These are phyloP conservation scores for Selaginella tamariscina DNA, from an alignment of 75 land plant genomes.

Conservation along the genomic window DNA sequence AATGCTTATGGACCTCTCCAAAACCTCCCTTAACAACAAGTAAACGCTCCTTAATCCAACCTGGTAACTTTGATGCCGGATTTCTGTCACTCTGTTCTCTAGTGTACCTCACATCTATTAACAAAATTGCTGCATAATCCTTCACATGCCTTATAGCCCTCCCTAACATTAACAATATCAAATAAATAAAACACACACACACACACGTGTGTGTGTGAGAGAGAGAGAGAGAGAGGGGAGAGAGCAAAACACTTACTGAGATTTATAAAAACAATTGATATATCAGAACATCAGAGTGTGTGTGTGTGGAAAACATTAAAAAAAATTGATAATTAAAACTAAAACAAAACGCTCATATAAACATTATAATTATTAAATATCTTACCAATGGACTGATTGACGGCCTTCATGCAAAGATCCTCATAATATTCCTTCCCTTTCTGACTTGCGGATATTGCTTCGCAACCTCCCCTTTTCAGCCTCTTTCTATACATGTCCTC, in stretches of 20 bases:
- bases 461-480: neutral
- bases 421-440: constrained; percentile 91
- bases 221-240: constrained; percentile 2
- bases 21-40: constrained; percentile 42
- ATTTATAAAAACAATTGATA: no score
- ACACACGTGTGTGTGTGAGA: constrained; percentile 2
- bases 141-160: constrained; percentile 88
- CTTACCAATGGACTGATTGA: constrained; percentile 91
- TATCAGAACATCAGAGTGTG: no score
- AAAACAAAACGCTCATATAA: no score
- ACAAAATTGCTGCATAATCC: constrained; percentile 86
- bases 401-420: constrained; percentile 98
- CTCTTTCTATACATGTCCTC: constrained; percentile 33
- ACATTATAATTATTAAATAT: no score
- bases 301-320: no score
- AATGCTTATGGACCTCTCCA: constrained; percentile 75
- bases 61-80: constrained; percentile 71
- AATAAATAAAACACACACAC: neutral
- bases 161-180: constrained; percentile 33
- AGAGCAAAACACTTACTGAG: no score
- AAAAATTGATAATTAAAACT: no score
- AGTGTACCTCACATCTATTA: constrained; percentile 76
- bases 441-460: neutral
- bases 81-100: constrained; percentile 26
- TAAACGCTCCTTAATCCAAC: constrained; percentile 76